Conservation (phyloP, 495 filamentous ascomycete genomes). For the Aspergillus baeticus region DNA sequence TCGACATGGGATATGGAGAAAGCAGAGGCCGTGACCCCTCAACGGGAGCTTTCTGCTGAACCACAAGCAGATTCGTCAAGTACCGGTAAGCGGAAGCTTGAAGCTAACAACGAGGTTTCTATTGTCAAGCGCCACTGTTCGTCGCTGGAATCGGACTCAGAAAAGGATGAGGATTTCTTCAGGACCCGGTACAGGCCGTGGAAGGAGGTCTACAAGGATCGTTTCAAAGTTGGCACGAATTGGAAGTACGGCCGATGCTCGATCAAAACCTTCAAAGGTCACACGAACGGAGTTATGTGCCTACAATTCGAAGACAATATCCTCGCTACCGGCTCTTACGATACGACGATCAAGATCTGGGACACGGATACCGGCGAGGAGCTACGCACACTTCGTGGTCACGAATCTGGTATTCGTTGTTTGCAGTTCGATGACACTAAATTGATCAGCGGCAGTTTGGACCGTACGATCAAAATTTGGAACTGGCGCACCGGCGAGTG, state of each 20-base stretch:
- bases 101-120: slow-evolving; percentile 28
- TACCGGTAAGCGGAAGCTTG: slow-evolving; percentile 40
- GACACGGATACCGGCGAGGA: slow-evolving; percentile 85
- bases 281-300: slow-evolving; percentile 93
- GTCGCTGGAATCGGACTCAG: slow-evolving; percentile 28
- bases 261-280: slow-evolving; percentile 77
- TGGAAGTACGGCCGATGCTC: slow-evolving; percentile 94
- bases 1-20: slow-evolving; percentile 45
- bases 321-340: slow-evolving; percentile 91
- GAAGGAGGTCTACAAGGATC: slow-evolving; percentile 91
- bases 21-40: slow-evolving; percentile 21
- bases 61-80: slow-evolving; percentile 21
- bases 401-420: slow-evolving; percentile 77
- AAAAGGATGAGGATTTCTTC: slow-evolving; percentile 42
- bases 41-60: slow-evolving; percentile 17
- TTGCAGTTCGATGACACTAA: slow-evolving; percentile 93
- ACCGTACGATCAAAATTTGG: slow-evolving; percentile 85
- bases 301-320: slow-evolving; percentile 94
- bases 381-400: slow-evolving; percentile 77
- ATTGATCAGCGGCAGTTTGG: slow-evolving; percentile 80
- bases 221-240: slow-evolving; percentile 87
- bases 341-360: slow-evolving; percentile 94
- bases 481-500: slow-evolving; percentile 93
- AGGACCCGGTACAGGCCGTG: slow-evolving; percentile 65
- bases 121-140: slow-evolving; percentile 39